phyloP scores from a whole-genome alignment of 768 basidiomycete species.

The Sporobolomyces phaffii region DNA sequence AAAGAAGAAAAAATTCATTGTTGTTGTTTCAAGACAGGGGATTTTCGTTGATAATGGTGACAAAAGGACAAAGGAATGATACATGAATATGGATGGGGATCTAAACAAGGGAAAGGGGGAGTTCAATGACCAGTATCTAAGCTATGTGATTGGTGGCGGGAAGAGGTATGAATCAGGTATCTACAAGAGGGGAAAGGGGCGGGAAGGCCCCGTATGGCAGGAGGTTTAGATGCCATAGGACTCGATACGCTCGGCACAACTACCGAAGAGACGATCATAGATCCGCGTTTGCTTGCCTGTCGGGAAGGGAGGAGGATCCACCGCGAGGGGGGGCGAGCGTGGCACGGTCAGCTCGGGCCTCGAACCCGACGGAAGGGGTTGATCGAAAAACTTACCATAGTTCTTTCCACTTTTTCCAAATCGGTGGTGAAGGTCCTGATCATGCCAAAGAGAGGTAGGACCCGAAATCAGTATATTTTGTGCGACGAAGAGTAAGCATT shows the following conservation, averaged over 20 bases:
- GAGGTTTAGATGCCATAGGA: slow-evolving; percentile 17
- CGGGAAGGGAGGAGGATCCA: too few species aligned
- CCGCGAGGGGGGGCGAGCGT: neutral
- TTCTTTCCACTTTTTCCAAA: slow-evolving; percentile 22
- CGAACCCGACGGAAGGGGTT: too few species aligned
- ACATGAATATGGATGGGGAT: too few species aligned
- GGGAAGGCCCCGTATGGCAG: neutral
- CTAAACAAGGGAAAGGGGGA: too few species aligned
- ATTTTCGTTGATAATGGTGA: too few species aligned
- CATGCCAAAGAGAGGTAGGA: neutral
- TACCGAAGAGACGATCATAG: slow-evolving; percentile 17
- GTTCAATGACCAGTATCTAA: neutral
- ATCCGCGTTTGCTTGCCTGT: slow-evolving; percentile 18
- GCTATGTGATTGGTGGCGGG: too few species aligned
- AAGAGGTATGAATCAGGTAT: too few species aligned
- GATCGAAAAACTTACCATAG: neutral
- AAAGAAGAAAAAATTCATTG: neutral
- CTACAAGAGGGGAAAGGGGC: too few species aligned
- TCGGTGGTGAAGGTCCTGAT: slow-evolving; percentile 21
- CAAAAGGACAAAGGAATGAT: too few species aligned
- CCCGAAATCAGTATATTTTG: too few species aligned
- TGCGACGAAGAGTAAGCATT: too few species aligned
- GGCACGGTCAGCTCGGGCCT: too few species aligned
- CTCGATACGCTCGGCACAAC: slow-evolving; percentile 27
- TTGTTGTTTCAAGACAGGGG: neutral